Conservation (phyloP, 352 stramenopile species). For the Phytophthora foliorum region DNA sequence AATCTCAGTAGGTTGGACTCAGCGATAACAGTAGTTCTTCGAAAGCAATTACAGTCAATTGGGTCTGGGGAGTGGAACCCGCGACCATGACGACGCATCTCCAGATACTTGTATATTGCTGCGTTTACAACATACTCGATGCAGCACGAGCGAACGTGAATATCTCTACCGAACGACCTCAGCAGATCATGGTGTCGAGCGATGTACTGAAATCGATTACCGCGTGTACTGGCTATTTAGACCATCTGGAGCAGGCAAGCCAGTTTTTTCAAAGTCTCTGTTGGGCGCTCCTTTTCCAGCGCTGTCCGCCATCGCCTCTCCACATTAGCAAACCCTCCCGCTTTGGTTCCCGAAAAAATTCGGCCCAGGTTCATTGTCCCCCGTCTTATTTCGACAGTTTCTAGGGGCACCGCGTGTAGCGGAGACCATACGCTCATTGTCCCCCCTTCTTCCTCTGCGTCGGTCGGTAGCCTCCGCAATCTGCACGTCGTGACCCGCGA, state of each 20-base stretch:
- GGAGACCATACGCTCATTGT: constrained; percentile 3
- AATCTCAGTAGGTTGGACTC: not conserved
- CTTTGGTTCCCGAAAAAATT: constrained; percentile 24
- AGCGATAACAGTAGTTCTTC: not conserved
- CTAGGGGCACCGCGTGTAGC: constrained; percentile 4
- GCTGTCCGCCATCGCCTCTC: constrained; percentile 19
- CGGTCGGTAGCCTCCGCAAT: constrained; percentile 1
- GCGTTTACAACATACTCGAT: too few relatives aligned
- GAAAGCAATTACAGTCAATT: too few relatives aligned
- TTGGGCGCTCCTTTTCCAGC: constrained; percentile 18
- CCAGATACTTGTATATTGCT: too few relatives aligned
- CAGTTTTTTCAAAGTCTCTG: constrained; percentile 32
- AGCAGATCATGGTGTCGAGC: too few relatives aligned
- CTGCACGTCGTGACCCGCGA: constrained; percentile 29
- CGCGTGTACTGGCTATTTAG: not conserved
- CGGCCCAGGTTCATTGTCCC: constrained; percentile 3
- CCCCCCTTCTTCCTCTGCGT: not conserved
- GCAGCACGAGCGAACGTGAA: too few relatives aligned
- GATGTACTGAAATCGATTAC: not conserved
- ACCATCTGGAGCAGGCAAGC: constrained; percentile 16
- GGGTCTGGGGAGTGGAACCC: too few relatives aligned
- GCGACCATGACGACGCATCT: too few relatives aligned
- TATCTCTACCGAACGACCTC: too few relatives aligned
- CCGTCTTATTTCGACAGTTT: constrained; percentile 20
- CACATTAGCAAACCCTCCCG: constrained; percentile 24